These are phyloP conservation scores for Polytrichum commune DNA, from an alignment of 225 moss, liverwort and hornwort species.

Conservation along the genomic window DNA sequence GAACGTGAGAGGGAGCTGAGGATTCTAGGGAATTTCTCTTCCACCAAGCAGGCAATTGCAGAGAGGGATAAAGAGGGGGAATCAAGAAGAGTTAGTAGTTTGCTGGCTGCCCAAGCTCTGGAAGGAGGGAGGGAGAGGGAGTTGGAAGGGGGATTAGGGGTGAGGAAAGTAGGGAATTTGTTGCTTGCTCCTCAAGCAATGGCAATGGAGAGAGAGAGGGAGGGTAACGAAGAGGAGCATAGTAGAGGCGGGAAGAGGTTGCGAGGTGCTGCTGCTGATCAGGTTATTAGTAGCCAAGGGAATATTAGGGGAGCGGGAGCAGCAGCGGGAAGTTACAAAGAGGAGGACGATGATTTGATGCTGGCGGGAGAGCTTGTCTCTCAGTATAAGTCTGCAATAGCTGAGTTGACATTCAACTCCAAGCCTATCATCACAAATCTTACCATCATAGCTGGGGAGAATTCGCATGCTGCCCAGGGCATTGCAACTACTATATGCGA, in stretches of 20 bases:
- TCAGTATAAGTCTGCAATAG: constrained; percentile 85
- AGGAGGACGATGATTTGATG: constrained; percentile 36
- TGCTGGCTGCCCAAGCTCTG: constrained; percentile 6
- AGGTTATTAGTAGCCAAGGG: constrained; percentile 3
- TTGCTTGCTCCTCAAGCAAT: constrained; percentile 7
- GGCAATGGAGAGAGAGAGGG: background rate
- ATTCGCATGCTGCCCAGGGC: constrained; percentile 85
- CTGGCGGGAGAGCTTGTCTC: constrained; percentile 64
- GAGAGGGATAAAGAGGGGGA: constrained; percentile 25
- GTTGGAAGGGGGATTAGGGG: background rate
- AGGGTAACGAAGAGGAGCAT: background rate
- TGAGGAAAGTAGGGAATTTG: constrained; percentile 3
- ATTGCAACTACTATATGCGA: constrained; percentile 79
- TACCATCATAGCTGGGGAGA: constrained; percentile 98
- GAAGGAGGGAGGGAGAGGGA: constrained; percentile 21
- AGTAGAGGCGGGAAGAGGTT: constrained; percentile 5
- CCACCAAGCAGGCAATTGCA: constrained; percentile 16
- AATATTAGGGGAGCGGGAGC: constrained; percentile 17
- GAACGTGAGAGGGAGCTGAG: constrained; percentile 39
- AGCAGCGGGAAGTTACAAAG: background rate
- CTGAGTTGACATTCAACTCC: constrained; percentile 95
- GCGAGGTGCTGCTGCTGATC: constrained; percentile 11
- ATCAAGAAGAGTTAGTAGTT: constrained; percentile 9
- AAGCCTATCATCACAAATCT: constrained; percentile 99
- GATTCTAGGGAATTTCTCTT: constrained; percentile 17